These are phyloP conservation scores for Tolypocladium ophioglossoides DNA, from an alignment of 2,329 filamentous ascomycete species.

Conservation along the genomic window DNA sequence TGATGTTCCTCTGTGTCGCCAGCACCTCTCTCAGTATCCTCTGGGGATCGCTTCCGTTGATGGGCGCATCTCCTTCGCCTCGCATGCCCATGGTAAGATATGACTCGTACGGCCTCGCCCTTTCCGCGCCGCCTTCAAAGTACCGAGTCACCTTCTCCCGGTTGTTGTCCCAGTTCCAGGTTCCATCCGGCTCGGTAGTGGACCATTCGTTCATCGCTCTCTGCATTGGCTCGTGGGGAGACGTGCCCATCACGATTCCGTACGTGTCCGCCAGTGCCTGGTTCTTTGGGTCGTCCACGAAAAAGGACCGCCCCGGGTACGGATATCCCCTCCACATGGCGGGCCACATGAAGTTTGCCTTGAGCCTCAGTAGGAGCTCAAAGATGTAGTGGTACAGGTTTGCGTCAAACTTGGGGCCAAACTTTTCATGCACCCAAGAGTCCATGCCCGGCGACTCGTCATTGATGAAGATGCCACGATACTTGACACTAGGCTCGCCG, in stretches of 20 bases:
- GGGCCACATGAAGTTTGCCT: conserved; percentile 56
- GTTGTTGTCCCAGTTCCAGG: conserved; percentile 52
- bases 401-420: conserved; percentile 36
- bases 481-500: conserved; percentile 45
- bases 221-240: conserved; percentile 57
- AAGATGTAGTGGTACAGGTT: conserved; percentile 53
- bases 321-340: conserved; percentile 49
- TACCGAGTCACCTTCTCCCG: conserved; percentile 41
- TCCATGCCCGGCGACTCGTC: conserved; percentile 37
- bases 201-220: conserved; percentile 41
- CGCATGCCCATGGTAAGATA: conserved; percentile 51
- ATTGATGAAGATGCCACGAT: conserved; percentile 52
- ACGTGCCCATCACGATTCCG: conserved; percentile 53
- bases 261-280: conserved; percentile 50
- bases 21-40: conserved; percentile 43
- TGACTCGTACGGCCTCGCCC: conserved; percentile 45
- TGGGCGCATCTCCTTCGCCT: conserved; percentile 44
- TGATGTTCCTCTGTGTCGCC: conserved; percentile 39
- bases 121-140: conserved; percentile 43
- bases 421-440: conserved; percentile 42
- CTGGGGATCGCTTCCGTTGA: conserved; percentile 39
- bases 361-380: conserved; percentile 49
- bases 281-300: conserved; percentile 48
- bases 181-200: conserved; percentile 29
- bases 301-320: conserved; percentile 43